Base-by-base conservation (phyloP, 768 basidiomycete genomes). In the Krasilnikovozyma curviuscula region DNA sequence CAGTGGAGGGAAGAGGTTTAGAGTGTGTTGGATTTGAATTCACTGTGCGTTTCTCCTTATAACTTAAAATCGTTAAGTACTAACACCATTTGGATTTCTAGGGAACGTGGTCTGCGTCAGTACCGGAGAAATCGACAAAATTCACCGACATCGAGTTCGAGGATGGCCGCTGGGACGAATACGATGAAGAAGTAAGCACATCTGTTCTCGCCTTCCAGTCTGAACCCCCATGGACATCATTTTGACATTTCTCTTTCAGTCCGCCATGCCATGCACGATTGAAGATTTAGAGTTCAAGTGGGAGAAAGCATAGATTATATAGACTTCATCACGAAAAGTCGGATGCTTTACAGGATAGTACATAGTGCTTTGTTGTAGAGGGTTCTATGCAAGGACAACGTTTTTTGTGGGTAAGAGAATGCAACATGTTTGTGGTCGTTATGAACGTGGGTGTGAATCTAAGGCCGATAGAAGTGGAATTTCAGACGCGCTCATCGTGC, bases 81-180 rank as follows among this genome's bases (percentile, higher is more conserved):
- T 19, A 14, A 12, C 8, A 10, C 3, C 2, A n/a, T 19, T 24
- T 33, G 25, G 18, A 13, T 34, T 24, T 25, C 7, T 32, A 49
- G 44, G 50, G 50, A 18, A 34, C 40, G 18, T 52, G 50, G 50
- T 40, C 32, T 18, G 44, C 44, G 23, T 29, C 35, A 28, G 50
- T 52, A 0, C 50, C 50, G 4, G 50, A 52, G n/a, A 29, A 23
- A 12, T 38, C 40, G n/a, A 40, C 39, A 3, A 44, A 31, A 33
- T 52, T 52, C 23, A 45, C 46, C 8, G 10, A 23, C 5, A 37
- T 46, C 40, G 50, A 27, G 8, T 52, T 52, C n/a, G 50, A 52
- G 31, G 50, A 52, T 27, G 50, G 45, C 18, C 37, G 50, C 5
- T 52, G 50, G 50, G 50, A 52, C 35, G 50, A 52, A 40, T 52